Evolutionary conservation across 2,329 filamentous ascomycete genomes (phyloP), one percentile per base, ranked within the genome.

Genomic region (Penicillium freii): DNA sequence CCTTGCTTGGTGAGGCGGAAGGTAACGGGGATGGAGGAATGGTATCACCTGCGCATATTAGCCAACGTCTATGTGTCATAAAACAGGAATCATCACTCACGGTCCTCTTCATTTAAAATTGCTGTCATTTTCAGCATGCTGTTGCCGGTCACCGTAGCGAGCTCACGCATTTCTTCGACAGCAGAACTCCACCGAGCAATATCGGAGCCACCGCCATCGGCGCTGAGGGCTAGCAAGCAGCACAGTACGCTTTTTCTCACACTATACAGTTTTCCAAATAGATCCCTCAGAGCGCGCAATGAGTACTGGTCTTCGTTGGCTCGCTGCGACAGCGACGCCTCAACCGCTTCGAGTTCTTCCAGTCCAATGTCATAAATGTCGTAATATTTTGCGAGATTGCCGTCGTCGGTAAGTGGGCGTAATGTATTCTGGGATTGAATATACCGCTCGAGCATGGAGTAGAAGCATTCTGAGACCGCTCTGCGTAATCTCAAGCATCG

Each of bases 361-460:
- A 87, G 83, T 60, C 84, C 89, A 59, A 93, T 85, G 63, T 92
- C 90, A 70, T 93, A 92, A 59, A 93, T 89, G 69, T 97, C 93
- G 67, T 94, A 90, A 71, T 96, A 96, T 75, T 92, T 94, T 66
- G 96, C 91, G 43, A 99, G 78, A 68, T 96, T 90, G 48, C 89
- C 84, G 68, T 89, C 85, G 71, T 92, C 87, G 1, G 92, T 86
- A 54, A 96, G 85, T 0, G 83, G 84, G 69, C 87, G 87, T 21
- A 97, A 79, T 3, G 81, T 81, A 40, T 82, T 80, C 61, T 87
- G 88, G 13, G 89, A 86, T 63, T 90, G 84, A 52, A 87, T 84
- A 67, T 92, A 92, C 23, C 84, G 83, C 43, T 87, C 82, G 40
- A 96, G 85, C 51, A 89, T 83, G 15, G 87, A 84, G 39, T 82